These are phyloP conservation scores for Polytolypa hystricis DNA, from an alignment of 2,329 filamentous ascomycete species.

Conservation along the genomic window DNA sequence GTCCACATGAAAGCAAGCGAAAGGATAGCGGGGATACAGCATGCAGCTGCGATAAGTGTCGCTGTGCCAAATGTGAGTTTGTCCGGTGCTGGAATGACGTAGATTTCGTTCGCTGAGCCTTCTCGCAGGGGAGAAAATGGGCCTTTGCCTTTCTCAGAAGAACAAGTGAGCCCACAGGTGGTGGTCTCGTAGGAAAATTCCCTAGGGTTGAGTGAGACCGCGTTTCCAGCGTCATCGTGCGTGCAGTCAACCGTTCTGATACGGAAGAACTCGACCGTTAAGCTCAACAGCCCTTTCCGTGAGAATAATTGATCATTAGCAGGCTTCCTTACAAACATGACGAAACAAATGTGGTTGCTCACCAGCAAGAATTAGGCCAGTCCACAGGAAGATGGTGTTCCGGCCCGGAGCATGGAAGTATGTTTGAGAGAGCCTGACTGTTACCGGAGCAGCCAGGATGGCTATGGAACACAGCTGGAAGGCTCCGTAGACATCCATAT, in stretches of 20 bases:
- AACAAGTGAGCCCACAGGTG: slow-evolving; percentile 41
- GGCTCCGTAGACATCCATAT: slow-evolving; percentile 58
- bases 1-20: slow-evolving; percentile 52
- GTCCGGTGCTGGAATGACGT: slow-evolving; percentile 48
- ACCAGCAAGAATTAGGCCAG: slow-evolving; percentile 49
- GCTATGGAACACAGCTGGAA: slow-evolving; percentile 58
- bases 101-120: slow-evolving; percentile 49
- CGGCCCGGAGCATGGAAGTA: slow-evolving; percentile 55
- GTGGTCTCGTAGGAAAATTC: slow-evolving; percentile 37
- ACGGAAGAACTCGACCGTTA: slow-evolving; percentile 56
- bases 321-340: slow-evolving; percentile 2
- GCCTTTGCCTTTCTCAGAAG: slow-evolving; percentile 31
- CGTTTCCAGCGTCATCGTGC: slow-evolving; percentile 26
- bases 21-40: slow-evolving; percentile 53
- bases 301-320: neutral
- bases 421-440: slow-evolving; percentile 49
- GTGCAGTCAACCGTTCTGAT: slow-evolving; percentile 36
- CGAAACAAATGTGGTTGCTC: slow-evolving; percentile 13
- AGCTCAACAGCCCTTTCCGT: slow-evolving; percentile 45
- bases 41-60: slow-evolving; percentile 52
- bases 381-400: slow-evolving; percentile 58
- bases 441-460: slow-evolving; percentile 52
- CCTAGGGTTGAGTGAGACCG: slow-evolving; percentile 24
- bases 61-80: slow-evolving; percentile 48
- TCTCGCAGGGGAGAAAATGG: slow-evolving; percentile 46